Evolutionary conservation across 768 basidiomycete species (phyloP), one percentile per base, ranked within the genome.

Genomic region (Hebeloma cylindrosporum): DNA sequence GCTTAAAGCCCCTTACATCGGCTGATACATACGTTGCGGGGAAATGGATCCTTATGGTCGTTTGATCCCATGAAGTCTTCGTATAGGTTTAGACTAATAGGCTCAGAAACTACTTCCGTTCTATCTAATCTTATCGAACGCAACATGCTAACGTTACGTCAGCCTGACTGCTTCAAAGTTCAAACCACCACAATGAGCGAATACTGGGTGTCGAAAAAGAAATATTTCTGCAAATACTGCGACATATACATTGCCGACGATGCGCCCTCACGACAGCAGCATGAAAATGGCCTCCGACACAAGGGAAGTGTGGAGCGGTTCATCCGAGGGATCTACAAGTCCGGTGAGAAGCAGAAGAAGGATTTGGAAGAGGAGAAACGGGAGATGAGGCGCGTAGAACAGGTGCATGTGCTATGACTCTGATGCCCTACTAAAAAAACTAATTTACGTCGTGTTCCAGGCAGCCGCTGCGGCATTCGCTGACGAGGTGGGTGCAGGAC

Each of bases 171-270:
- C 30, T 22, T 35, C 16, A n/a, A n/a, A n/a, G n/a, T n/a, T n/a
- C n/a, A n/a, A n/a, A n/a, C 14, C 9, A 27, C 46, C 51, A 56
- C 55, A 62, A 93, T 93, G 91, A 84, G 82, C 54, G 91, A 93
- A 64, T 93, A 86, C 64, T 94, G 92, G 91, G 85, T 93, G 51
- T 90, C 90, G 18, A 83, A 88, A 63, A 93, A 93, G 67, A 86
- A 83, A 56, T 95, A 94, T 67, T 88, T 80, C 62, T 96, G 93
- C 83, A 93, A 93, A 63, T 97, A 97, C 73, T 98, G 96, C 72
- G 88, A 93, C 39, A 93, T 92, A 51, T 97, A 85, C 71, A 97
- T 99, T 50, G 80, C 93, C 40, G 96, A 99, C 69, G 95, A 99
- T 74, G 91, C 74, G 7, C 88, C 96, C 48, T 97, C 95, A 1